Percentiles rank a stretch among this genome's conserved stretches.
Evolutionary conservation across 108 stramenopile species (phyloP).

Genomic region (Licmophora abbreviata): DNA sequence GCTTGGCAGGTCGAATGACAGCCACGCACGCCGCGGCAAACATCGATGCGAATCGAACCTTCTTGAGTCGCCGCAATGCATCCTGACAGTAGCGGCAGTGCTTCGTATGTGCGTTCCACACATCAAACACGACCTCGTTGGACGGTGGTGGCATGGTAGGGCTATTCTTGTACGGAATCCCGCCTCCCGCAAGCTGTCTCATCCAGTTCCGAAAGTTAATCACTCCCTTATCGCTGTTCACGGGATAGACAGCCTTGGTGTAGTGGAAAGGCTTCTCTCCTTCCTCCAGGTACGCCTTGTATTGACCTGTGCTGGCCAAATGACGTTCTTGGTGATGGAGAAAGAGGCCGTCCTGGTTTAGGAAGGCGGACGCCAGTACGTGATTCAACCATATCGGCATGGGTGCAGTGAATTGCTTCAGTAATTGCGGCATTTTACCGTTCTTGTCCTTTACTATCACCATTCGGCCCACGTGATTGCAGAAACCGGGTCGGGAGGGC

Average conservation of each 20-base stretch:
- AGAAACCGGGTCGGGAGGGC: conserved; percentile 27
- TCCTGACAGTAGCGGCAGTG: conserved; percentile 17
- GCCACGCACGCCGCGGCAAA: conserved; percentile 13
- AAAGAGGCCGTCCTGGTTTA: conserved; percentile 29
- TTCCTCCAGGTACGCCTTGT: background rate
- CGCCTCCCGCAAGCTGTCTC: conserved; percentile 13
- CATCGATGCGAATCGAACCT: conserved; percentile 6
- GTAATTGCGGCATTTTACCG: conserved; percentile 7
- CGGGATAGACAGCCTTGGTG: conserved; percentile 12
- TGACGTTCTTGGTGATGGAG: conserved; percentile 24
- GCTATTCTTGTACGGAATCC: conserved; percentile 19
- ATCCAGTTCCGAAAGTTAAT: conserved; percentile 31
- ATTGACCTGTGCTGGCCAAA: conserved; percentile 8
- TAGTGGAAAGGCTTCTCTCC: conserved; percentile 12
- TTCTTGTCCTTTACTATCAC: conserved; percentile 17
- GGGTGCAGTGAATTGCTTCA: conserved; percentile 14
- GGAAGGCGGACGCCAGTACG: conserved; percentile 11
- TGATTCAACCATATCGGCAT: conserved; percentile 31
- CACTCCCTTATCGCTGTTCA: conserved; percentile 19
- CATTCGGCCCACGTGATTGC: conserved; percentile 25
- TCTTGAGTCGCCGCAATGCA: conserved; percentile 14
- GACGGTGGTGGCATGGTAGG: conserved; percentile 9
- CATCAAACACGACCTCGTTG: conserved; percentile 24
- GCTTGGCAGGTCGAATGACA: conserved; percentile 6
- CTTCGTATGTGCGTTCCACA: conserved; percentile 22